These are phyloP conservation scores for Phytophthora pluvialis DNA, from an alignment of 352 stramenopile genomes.

Conservation along the genomic window DNA sequence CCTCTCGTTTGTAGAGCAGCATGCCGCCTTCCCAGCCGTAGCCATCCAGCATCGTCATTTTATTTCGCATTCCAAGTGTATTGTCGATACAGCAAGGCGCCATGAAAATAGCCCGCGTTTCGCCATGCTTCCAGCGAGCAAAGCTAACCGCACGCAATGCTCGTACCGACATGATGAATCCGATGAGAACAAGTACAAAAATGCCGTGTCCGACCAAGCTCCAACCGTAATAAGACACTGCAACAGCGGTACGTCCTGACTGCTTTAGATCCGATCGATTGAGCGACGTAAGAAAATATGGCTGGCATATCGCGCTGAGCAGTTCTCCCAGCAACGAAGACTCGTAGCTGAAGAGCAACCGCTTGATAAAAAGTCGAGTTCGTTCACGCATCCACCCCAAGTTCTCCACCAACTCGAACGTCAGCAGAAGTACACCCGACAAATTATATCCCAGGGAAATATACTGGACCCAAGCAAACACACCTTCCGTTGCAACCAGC, in stretches of 20 bases:
- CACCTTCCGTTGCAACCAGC: constrained; percentile 29
- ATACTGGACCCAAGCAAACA: constrained; percentile 31
- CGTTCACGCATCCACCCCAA: constrained; percentile 11
- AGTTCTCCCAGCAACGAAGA: constrained; percentile 36
- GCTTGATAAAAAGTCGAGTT: constrained; percentile 18
- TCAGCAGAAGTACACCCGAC: constrained; percentile 22
- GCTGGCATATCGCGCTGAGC: constrained; percentile 8
- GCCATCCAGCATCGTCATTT: constrained; percentile 15
- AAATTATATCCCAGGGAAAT: constrained; percentile 40
- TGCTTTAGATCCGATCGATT: constrained; percentile 11
- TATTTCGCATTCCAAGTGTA: constrained; percentile 17
- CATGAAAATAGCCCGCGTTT: constrained; percentile 14
- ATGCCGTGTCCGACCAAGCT: constrained; percentile 21
- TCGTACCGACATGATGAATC: constrained; percentile 19
- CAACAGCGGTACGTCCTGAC: constrained; percentile 3
- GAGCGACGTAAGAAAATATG: constrained; percentile 5
- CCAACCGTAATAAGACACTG: constrained; percentile 25
- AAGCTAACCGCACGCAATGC: constrained; percentile 11
- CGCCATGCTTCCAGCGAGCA: constrained; percentile 12
- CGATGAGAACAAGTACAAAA: constrained; percentile 23
- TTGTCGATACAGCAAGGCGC: constrained; percentile 17
- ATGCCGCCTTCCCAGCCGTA: constrained; percentile 15
- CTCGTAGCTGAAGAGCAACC: constrained; percentile 37
- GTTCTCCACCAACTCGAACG: constrained; percentile 28
- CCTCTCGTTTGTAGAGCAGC: constrained; percentile 5